phyloP scores from a whole-genome alignment of 1,284 basidiomycete genomes.

The Cutaneotrichosporon cutaneum region DNA sequence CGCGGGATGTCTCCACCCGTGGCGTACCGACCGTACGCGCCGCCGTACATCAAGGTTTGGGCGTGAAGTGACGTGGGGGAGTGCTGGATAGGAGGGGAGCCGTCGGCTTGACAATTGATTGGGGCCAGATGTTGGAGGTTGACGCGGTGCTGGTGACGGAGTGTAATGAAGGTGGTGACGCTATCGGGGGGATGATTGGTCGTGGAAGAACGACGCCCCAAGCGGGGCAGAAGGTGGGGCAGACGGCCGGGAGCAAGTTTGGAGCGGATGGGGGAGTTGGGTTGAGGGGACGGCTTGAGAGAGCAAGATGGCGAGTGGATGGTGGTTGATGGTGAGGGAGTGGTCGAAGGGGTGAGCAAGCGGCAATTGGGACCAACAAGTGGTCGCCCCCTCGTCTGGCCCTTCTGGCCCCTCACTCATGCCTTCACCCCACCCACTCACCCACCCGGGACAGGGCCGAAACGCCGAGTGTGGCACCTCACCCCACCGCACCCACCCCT shows the following conservation, averaged over 20 bases:
- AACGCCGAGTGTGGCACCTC: slow-evolving; percentile 15
- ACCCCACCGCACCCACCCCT: not conserved
- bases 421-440: not conserved
- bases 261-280: not conserved
- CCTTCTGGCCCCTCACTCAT: not conserved
- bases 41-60: slow-evolving; percentile 20
- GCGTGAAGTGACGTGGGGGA: not conserved
- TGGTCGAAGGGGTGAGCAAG: not conserved
- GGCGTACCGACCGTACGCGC: slow-evolving; percentile 21
- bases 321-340: not conserved
- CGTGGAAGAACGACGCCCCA: slow-evolving; percentile 1
- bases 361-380: not conserved
- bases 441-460: not conserved
- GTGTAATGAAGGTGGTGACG: slow-evolving; percentile 1
- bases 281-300: not conserved
- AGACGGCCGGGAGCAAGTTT: not conserved
- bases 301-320: not conserved
- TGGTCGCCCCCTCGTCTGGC: too few relatives aligned
- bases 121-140: not conserved
- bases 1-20: slow-evolving; percentile 22
- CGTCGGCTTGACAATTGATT: not conserved
- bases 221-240: slow-evolving; percentile 10
- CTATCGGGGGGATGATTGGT: not conserved
- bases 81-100: not conserved
- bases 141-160: not conserved